Conservation (phyloP, 2,329 filamentous ascomycete genomes). For the Pseudocercospora macadamiae region DNA sequence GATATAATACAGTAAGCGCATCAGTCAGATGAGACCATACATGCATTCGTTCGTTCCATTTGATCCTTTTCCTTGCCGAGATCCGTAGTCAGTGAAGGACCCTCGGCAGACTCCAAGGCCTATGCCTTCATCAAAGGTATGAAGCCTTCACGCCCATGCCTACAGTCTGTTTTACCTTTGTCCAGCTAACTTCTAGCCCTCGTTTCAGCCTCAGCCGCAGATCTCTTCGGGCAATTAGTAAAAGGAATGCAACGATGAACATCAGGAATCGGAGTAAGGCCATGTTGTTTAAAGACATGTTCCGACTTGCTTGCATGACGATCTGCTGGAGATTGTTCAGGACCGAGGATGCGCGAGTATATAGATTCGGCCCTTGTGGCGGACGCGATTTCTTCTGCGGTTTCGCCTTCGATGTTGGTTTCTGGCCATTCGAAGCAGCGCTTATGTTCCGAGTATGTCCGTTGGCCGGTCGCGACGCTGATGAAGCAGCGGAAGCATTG, state of each 20-base stretch:
- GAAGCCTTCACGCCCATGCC: slow-evolving; percentile 98
- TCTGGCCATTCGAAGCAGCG: slow-evolving; percentile 9
- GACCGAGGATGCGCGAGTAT: slow-evolving; percentile 31
- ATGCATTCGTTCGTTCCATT: too few relatives aligned
- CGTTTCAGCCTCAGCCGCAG: slow-evolving; percentile 74
- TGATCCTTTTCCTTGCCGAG: too few relatives aligned
- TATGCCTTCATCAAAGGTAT: slow-evolving; percentile 74
- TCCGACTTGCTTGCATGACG: slow-evolving; percentile 47
- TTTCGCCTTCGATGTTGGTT: slow-evolving; percentile 15
- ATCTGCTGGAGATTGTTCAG: slow-evolving; percentile 52
- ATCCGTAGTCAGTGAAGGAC: too few relatives aligned
- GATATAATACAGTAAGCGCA: too few relatives aligned
- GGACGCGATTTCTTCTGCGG: slow-evolving; percentile 27
- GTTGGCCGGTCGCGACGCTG: slow-evolving; percentile 10
- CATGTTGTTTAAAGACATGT: slow-evolving; percentile 57
- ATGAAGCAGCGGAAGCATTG: slow-evolving; percentile 10
- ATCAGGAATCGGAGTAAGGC: slow-evolving; percentile 66
- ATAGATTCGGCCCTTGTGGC: slow-evolving; percentile 25
- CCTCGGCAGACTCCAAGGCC: too few relatives aligned
- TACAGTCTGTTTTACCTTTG: slow-evolving; percentile 79
- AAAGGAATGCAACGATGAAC: slow-evolving; percentile 76
- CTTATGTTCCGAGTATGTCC: slow-evolving; percentile 10
- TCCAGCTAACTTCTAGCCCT: slow-evolving; percentile 71
- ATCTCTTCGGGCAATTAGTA: slow-evolving; percentile 74
- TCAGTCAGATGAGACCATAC: too few relatives aligned